Percentiles rank a stretch among this genome's conserved stretches.
Evolutionary conservation across 331 rosid species (phyloP).

Genomic region (Pyracantha coccinea): DNA sequence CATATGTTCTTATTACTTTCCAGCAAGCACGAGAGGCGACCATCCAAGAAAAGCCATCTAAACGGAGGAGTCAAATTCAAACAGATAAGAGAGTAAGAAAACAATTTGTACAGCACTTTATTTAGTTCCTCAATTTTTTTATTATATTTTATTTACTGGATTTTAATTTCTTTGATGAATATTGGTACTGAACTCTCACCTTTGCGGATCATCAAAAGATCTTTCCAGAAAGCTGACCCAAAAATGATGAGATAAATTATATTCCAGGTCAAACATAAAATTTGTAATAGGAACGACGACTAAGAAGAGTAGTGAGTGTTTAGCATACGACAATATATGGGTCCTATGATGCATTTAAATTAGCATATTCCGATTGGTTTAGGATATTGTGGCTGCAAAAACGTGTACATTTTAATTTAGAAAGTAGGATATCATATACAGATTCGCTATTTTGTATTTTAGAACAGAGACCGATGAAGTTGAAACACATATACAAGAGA

Average conservation of each 20-base stretch:
- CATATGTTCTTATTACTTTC: conserved; percentile 11
- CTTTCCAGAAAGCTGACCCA: neutral
- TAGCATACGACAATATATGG: neutral
- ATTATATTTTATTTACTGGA: too few relatives aligned
- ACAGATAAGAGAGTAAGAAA: neutral
- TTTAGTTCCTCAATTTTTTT: too few relatives aligned
- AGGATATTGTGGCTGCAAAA: neutral
- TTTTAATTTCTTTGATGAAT: too few relatives aligned
- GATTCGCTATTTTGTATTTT: neutral
- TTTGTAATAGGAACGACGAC: neutral
- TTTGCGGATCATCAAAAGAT: neutral
- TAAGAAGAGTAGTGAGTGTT: neutral
- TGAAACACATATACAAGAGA: neutral
- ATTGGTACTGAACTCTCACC: too few relatives aligned
- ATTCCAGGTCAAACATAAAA: neutral
- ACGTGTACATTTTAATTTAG: neutral
- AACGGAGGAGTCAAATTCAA: neutral
- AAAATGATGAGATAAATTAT: neutral
- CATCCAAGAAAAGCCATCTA: neutral
- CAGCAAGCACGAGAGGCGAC: neutral
- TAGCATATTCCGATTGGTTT: neutral
- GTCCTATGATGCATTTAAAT: neutral
- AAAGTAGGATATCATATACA: neutral
- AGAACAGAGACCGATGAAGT: neutral
- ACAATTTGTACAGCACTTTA: too few relatives aligned